A percentile compares a stretch with the other conserved stretches of the same genome.
phyloP scores from a whole-genome alignment of 2,329 filamentous ascomycete genomes.

The Diplocarpon mali region DNA sequence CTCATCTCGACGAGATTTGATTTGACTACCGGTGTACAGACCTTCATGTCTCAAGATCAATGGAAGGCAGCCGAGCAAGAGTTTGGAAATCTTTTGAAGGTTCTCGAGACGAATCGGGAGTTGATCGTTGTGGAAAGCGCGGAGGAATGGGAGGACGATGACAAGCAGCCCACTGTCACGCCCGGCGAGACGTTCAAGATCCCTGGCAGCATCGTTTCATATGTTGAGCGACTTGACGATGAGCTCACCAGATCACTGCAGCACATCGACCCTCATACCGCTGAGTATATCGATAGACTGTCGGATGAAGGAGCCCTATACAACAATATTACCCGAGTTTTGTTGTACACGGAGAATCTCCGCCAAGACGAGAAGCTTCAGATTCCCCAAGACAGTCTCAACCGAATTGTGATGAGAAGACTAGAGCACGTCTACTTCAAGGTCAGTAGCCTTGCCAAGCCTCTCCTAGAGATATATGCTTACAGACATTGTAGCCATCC shows the following conservation, averaged over 20 bases:
- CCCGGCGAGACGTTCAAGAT: conserved; percentile 76
- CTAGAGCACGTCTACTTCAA: conserved; percentile 99
- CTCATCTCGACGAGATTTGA: conserved; percentile 93
- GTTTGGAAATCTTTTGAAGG: conserved; percentile 62
- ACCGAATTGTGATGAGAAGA: conserved; percentile 86
- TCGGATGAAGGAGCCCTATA: conserved; percentile 86
- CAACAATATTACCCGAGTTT: conserved; percentile 78
- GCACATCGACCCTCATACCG: conserved; percentile 94
- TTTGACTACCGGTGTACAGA: conserved; percentile 65
- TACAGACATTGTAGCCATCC: conserved; percentile 47
- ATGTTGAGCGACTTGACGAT: conserved; percentile 89
- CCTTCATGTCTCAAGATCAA: conserved; percentile 87
- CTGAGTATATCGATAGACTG: conserved; percentile 93
- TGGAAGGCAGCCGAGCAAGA: conserved; percentile 94
- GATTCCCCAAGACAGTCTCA: conserved; percentile 73
- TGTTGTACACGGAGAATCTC: conserved; percentile 80
- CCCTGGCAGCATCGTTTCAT: conserved; percentile 87
- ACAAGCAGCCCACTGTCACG: conserved; percentile 71
- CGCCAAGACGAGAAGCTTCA: conserved; percentile 60
- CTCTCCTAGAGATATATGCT: conserved; percentile 17
- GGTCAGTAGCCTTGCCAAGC: conserved; percentile 33
- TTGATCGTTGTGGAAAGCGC: conserved; percentile 83
- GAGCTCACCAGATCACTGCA: conserved; percentile 96
- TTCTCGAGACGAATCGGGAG: conserved; percentile 68
- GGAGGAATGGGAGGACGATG: conserved; percentile 98